These are phyloP conservation scores for Saturnispora sekii DNA, from an alignment of 805 yeast species.

Conservation along the genomic window DNA sequence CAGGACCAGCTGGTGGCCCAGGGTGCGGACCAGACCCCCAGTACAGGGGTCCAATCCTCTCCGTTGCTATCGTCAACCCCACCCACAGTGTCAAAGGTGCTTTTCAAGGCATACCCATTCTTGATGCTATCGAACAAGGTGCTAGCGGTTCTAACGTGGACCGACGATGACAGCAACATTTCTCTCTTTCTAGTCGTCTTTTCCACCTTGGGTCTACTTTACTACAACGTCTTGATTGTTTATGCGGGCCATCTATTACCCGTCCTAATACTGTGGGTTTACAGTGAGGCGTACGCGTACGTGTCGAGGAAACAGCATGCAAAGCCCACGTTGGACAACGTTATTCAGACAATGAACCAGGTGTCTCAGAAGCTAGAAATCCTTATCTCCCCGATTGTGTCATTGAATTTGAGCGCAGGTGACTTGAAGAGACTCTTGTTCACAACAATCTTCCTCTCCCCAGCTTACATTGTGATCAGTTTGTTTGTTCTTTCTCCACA, in stretches of 20 bases:
- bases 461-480: constrained; percentile 65
- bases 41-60: constrained; percentile 42
- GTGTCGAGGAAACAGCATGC: constrained; percentile 49
- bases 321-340: constrained; percentile 80
- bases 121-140: constrained; percentile 60
- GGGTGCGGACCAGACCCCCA: neutral
- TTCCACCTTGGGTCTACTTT: constrained; percentile 52
- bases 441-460: constrained; percentile 80
- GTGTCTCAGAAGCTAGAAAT: constrained; percentile 70
- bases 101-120: constrained; percentile 79
- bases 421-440: constrained; percentile 74
- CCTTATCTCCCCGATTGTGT: constrained; percentile 69
- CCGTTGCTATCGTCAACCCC: constrained; percentile 86
- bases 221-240: constrained; percentile 68
- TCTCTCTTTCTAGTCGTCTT: constrained; percentile 39
- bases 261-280: constrained; percentile 50
- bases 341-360: constrained; percentile 64
- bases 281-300: constrained; percentile 46
- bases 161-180: constrained; percentile 68
- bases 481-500: constrained; percentile 65
- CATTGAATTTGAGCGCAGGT: constrained; percentile 60
- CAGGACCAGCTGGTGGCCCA: neutral
- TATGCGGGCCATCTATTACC: constrained; percentile 75
- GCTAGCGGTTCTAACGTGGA: constrained; percentile 80
- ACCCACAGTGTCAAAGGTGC: constrained; percentile 76